Evolutionary conservation across 129 eudicot genomes (phyloP), one percentile per base, ranked within the genome.

Genomic region (Oenanthe sinensis): DNA sequence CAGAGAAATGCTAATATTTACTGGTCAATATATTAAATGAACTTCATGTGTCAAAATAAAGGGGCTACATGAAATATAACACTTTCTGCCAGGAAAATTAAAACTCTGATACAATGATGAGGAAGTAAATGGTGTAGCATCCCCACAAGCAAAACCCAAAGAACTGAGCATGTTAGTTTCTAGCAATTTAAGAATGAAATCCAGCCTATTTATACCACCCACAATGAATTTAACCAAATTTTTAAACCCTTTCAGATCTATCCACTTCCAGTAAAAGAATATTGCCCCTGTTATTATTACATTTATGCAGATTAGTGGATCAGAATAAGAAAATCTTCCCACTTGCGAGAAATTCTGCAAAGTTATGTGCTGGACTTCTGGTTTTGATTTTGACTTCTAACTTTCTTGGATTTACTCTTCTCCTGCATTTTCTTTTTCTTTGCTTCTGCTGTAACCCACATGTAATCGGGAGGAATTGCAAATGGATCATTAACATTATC

Each of bases 351-450:
- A 1, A 67, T 67, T 67, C 42, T 60, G 68, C 72, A 67, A 67
- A 67, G 72, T 60, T 60, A 24, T 10, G 68, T 47, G 65, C 22
- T 46, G 48, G 78, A 75, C 80, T 79, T 72, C 78, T 79, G 78
- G 68, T 77, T 76, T 75, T 85, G 87, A 74, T 50, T 77, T 33
- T 75, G 86, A 82, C 50, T 83, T 84, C 86, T 94, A 70, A 86
- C 93, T 79, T 91, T 91, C 87, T 91, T 94, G 20, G 91, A 83
- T 75, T 91, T 89, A 78, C 82, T 91, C 91, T 89, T 93, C 85
- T 94, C 98, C 82, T 88, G 93, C 97, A 94, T 87, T 82, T 90
- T 94, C 92, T 88, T 91, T 80, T 87, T 93, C 93, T 93, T 94
- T 74, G 86, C 93, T 89, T 94, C 98, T 1, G 97, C 93, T 9